Base-by-base conservation (phyloP, 257 asterid genomes). In the Parsonsia alboflavescens region DNA sequence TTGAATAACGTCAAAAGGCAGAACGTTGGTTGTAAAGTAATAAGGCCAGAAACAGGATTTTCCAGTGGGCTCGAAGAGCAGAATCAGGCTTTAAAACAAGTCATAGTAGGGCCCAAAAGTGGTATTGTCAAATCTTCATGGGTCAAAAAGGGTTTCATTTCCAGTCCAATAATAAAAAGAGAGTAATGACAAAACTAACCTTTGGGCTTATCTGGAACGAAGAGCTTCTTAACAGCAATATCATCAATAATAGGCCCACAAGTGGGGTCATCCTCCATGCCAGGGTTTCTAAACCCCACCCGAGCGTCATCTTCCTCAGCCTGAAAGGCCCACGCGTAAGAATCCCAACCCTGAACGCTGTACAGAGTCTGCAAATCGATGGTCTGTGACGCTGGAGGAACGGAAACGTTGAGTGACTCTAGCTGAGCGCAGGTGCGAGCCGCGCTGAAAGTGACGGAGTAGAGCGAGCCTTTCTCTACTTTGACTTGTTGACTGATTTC, bases 371-470 rank as follows among this genome's bases (percentile, higher is more conserved):
- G 99, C 77, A 94, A 79, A 75, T 94, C 99, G n/a, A 94, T 89
- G 80, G 88, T 85, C 88, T 90, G 99, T 5, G 97, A 90, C 0
- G 96, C 96, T 0, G 96, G 93, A 0, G 91, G 92, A 7, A 92
- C 96, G 0, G 99, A 92, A 36, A 94, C 97, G 77, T 94, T 92
- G 65, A 94, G 93, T 6, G 99, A 88, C 90, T 94, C 99, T 16
- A 92, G 85, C 91, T 94, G 97, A 0, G 99, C 99, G 76, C 99
- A 92, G 2, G 99, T 94, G 75, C 99, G 97, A 56, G 99, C 97
- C 0, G 97, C 97, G 66, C 97, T 92, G 86, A 94, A 94, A 1
- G 97, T 92, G 77, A 94, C 79, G 4, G 99, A 94, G 80, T 92
- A 94, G 48, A 88, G 75, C 0, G 92, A 76, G 11, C 97, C 97